Evolutionary conservation across 148 eudicot species (phyloP), one percentile per base, ranked within the genome.

Genomic region (Dysphania ambrosioides): DNA sequence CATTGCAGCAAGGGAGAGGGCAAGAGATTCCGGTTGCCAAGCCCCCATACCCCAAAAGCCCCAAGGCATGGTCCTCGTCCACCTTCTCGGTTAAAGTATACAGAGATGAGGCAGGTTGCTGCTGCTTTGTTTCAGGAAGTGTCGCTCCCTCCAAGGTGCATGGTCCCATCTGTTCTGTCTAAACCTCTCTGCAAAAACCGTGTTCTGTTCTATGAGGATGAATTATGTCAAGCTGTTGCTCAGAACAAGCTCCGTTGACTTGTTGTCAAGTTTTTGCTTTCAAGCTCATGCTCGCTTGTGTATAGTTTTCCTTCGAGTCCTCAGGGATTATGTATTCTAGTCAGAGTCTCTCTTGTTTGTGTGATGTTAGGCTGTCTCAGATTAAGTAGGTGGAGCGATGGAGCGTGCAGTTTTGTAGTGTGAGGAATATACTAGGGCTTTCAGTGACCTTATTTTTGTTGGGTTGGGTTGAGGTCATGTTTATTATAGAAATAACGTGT

Each of bases 21-120:
- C 38, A 95, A 72, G 71, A 84, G 86, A 2, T 34, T 80, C 4
- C n/a, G 65, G 73, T 73, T 87, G 18, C 78, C 71, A 42, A 86
- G 81, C 69, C 99, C 97, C 24, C 87, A 74, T 71, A 90, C 99
- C 27, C 99, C 99, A n/a, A 92, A 90, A 88, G 99, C 99, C 57
- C 99, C 99, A 16, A 88, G 82, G 82, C 99, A 92, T 75, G 99
- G 97, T 61, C 93, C 93, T 53, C 86, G 99, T 0, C 97, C 92
- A 35, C 92, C 93, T 47, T 87, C 91, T 59, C 85, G 93, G 79
- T 64, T 92, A 74, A 95, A 92, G 82, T 82, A 80, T 62, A 72
- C 90, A 4, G 99, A 95, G 82, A 89, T 89, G 94, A 86, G 87
- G 70, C 99, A 87, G 78, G 85, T 89, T 79, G 89, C 97, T 61